Percentiles rank a stretch among this genome's conserved stretches.
These are phyloP conservation scores for Globisporangium viniferum DNA, from an alignment of 352 stramenopile genomes.

Conservation along the genomic window DNA sequence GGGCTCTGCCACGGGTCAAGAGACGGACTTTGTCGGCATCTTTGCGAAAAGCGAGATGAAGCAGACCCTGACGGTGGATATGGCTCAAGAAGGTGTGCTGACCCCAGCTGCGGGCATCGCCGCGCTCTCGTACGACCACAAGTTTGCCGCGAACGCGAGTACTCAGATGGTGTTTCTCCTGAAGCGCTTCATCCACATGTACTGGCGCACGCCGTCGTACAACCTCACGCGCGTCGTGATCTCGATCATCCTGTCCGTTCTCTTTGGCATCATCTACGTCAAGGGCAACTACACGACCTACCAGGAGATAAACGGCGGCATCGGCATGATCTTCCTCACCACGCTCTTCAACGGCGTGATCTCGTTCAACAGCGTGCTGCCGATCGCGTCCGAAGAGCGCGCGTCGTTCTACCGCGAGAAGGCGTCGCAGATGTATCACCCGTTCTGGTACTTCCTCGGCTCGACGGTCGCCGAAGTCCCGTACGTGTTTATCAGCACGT, in stretches of 20 bases:
- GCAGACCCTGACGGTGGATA: not conserved
- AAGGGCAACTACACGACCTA: conserved; percentile 22
- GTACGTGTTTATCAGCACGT: conserved; percentile 20
- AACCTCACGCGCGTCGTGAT: conserved; percentile 16
- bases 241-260: conserved; percentile 44
- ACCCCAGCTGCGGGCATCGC: conserved; percentile 5
- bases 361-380: conserved; percentile 51
- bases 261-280: conserved; percentile 59
- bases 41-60: conserved; percentile 2
- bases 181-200: conserved; percentile 29
- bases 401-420: conserved; percentile 85
- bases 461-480: conserved; percentile 46
- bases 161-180: conserved; percentile 12
- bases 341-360: conserved; percentile 65
- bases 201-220: not conserved
- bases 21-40: conserved; percentile 1
- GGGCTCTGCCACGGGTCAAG: conserved; percentile 18
- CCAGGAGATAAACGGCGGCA: conserved; percentile 18
- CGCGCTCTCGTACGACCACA: conserved; percentile 57
- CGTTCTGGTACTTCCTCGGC: conserved; percentile 36
- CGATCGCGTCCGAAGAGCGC: conserved; percentile 64
- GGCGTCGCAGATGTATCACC: conserved; percentile 67
- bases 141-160: not conserved
- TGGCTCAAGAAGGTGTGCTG: not conserved
- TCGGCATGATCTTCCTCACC: conserved; percentile 67